These are phyloP conservation scores for Lenwebbia sp. DNA, from an alignment of 345 rosid genomes.

Conservation along the genomic window DNA sequence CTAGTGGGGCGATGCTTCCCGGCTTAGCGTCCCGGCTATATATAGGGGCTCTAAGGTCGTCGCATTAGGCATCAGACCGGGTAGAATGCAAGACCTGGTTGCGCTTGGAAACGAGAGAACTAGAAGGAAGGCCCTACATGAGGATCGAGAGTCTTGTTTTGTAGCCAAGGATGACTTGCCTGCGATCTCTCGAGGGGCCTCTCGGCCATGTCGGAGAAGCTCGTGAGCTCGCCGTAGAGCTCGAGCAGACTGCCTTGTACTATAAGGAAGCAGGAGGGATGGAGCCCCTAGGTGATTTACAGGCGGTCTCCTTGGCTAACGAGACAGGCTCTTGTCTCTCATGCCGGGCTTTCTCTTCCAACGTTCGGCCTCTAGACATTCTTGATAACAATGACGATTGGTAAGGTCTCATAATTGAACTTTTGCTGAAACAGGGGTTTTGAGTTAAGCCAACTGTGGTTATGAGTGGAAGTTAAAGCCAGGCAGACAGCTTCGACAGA, in stretches of 20 bases:
- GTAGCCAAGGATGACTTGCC: slow-evolving; percentile 57
- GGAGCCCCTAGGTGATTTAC: slow-evolving; percentile 2
- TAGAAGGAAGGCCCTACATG: slow-evolving; percentile 18
- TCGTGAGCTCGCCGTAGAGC: neutral
- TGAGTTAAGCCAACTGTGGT: neutral
- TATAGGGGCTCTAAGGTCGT: neutral
- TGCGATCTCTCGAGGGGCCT: neutral
- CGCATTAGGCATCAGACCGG: neutral
- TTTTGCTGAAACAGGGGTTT: neutral
- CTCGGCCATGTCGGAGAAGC: neutral
- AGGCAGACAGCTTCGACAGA: neutral
- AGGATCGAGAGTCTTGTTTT: slow-evolving; percentile 19
- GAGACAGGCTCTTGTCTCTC: slow-evolving; percentile 25
- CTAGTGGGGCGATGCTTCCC: neutral
- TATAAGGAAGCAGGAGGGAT: neutral
- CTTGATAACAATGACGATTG: neutral
- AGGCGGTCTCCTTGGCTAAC: slow-evolving; percentile 44
- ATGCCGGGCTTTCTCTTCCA: slow-evolving; percentile 23
- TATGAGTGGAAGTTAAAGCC: no score
- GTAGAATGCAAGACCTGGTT: neutral
- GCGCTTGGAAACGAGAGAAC: neutral
- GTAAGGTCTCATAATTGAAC: neutral
- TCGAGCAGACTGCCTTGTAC: neutral
- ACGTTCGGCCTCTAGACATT: neutral
- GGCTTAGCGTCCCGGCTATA: neutral